These are phyloP conservation scores for Nemania bipapillata DNA, from an alignment of 2,329 filamentous ascomycete species.

Conservation along the genomic window DNA sequence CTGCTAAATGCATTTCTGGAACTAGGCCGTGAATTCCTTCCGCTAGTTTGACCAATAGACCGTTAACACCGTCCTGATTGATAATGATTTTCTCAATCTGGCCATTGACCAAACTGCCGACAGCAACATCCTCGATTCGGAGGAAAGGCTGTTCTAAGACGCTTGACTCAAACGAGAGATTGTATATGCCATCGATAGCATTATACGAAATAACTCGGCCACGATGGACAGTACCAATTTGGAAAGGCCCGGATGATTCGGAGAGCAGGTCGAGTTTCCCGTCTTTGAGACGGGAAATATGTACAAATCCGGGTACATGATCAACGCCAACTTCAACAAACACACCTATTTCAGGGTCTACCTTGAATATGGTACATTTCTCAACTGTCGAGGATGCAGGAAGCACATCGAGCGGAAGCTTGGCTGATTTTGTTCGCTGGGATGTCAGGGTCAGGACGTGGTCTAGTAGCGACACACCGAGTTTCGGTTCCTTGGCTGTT, in stretches of 20 bases:
- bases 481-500: constrained; percentile 78
- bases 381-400: constrained; percentile 80
- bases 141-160: constrained; percentile 89
- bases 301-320: constrained; percentile 84
- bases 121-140: constrained; percentile 86
- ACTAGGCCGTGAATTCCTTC: constrained; percentile 92
- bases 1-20: constrained; percentile 86
- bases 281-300: constrained; percentile 92
- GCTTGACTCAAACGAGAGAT: constrained; percentile 83
- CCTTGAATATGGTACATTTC: constrained; percentile 79
- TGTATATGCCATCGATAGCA: constrained; percentile 83
- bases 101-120: constrained; percentile 83
- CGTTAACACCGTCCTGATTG: constrained; percentile 79
- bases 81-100: constrained; percentile 86
- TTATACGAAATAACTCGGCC: constrained; percentile 89
- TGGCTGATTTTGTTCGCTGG: constrained; percentile 56
- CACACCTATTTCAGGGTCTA: constrained; percentile 82
- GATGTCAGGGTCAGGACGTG: constrained; percentile 75
- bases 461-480: constrained; percentile 89
- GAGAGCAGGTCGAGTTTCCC: constrained; percentile 86
- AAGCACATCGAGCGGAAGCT: constrained; percentile 67
- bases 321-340: constrained; percentile 78
- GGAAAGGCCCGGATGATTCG: constrained; percentile 79
- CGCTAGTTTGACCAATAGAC: constrained; percentile 82
- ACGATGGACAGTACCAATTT: constrained; percentile 79